Conservation (phyloP, 768 basidiomycete species). For the Macrolepiota albuminosa region DNA sequence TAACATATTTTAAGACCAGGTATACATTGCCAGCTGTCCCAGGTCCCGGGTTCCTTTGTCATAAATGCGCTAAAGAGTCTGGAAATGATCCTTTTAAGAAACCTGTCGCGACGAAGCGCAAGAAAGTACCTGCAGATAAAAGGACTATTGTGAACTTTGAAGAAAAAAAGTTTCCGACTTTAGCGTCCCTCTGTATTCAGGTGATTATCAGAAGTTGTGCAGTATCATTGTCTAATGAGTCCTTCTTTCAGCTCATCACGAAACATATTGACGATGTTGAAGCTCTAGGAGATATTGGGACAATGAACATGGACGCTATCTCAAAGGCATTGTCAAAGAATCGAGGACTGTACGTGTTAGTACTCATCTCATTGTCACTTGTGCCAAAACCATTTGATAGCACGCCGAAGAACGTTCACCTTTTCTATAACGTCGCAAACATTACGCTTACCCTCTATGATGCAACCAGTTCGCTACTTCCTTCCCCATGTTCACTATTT, state of each 20-base stretch:
- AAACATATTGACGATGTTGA: constrained; percentile 88
- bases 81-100: constrained; percentile 89
- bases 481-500: background rate
- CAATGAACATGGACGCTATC: constrained; percentile 80
- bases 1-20: constrained; percentile 53
- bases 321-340: constrained; percentile 79
- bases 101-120: constrained; percentile 52
- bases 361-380: constrained; percentile 3
- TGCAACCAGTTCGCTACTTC: constrained; percentile 66
- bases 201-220: constrained; percentile 28
- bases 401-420: constrained; percentile 68
- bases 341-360: constrained; percentile 66
- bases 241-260: constrained; percentile 59
- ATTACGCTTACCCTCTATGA: constrained; percentile 75
- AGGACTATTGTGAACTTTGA: constrained; percentile 67
- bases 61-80: constrained; percentile 72
- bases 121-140: constrained; percentile 60
- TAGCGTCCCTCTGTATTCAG: constrained; percentile 79
- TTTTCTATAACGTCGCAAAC: constrained; percentile 81
- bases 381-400: constrained; percentile 29
- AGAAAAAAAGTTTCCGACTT: constrained; percentile 59
- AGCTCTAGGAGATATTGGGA: constrained; percentile 82
- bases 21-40: constrained; percentile 77
- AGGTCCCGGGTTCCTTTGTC: constrained; percentile 78
- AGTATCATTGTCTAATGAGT: background rate